phyloP scores from a whole-genome alignment of 2,329 filamentous ascomycete species.

The Epichloe sibirici region DNA sequence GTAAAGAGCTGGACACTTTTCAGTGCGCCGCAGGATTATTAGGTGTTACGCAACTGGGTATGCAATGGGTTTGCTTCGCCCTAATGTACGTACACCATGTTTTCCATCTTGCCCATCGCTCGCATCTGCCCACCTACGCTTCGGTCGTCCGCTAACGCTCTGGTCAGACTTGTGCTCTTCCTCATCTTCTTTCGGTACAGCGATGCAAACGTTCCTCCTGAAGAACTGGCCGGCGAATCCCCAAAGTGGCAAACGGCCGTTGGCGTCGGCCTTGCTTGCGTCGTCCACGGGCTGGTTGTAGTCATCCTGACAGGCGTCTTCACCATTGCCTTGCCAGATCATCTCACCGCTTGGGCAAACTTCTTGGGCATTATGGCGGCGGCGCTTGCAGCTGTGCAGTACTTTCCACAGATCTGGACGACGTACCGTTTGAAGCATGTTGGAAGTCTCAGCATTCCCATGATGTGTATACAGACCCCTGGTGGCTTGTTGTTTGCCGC shows the following conservation, averaged over 20 bases:
- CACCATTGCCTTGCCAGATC: slow-evolving; percentile 45
- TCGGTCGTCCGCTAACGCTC: slow-evolving; percentile 11
- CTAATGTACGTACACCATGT: slow-evolving; percentile 57
- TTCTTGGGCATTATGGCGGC: slow-evolving; percentile 70
- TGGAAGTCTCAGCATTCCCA: slow-evolving; percentile 84
- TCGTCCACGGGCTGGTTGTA: slow-evolving; percentile 62
- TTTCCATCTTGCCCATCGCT: not conserved
- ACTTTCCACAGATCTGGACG: slow-evolving; percentile 88
- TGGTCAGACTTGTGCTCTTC: slow-evolving; percentile 71
- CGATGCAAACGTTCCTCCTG: slow-evolving; percentile 36
- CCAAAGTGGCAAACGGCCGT: slow-evolving; percentile 71
- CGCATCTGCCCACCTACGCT: not conserved
- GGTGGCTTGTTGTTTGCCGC: slow-evolving; percentile 82
- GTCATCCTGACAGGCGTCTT: slow-evolving; percentile 59
- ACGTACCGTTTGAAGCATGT: slow-evolving; percentile 78
- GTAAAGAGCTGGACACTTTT: slow-evolving; percentile 65
- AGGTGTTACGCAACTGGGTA: slow-evolving; percentile 80
- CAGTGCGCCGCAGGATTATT: slow-evolving; percentile 78
- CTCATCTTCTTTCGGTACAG: slow-evolving; percentile 79
- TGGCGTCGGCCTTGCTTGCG: slow-evolving; percentile 56
- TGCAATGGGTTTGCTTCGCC: slow-evolving; percentile 86
- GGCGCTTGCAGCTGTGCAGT: slow-evolving; percentile 73
- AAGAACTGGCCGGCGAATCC: slow-evolving; percentile 35
- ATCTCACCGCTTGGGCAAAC: slow-evolving; percentile 72
- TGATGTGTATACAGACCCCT: slow-evolving; percentile 97